Evolutionary conservation across 2,329 filamentous ascomycete species (phyloP).

Genomic region (Neofusicoccum cordaticola): DNA sequence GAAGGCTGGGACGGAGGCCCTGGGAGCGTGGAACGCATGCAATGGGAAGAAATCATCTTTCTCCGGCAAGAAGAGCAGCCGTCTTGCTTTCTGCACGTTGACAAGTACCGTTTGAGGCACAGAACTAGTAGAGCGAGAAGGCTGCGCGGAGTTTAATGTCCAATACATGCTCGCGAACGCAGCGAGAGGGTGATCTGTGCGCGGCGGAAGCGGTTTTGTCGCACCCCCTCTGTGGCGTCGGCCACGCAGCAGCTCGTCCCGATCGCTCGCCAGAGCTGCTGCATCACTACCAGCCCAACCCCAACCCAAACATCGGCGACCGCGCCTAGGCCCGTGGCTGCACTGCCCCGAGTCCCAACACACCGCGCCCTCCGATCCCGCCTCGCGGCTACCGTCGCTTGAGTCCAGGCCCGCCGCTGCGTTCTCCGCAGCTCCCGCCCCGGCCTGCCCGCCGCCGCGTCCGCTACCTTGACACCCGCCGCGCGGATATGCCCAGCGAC

Average conservation of each 20-base stretch:
- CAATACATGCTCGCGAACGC: too few relatives aligned
- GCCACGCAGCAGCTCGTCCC: neutral
- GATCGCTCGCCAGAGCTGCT: neutral
- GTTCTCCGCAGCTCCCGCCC: slow-evolving; percentile 26
- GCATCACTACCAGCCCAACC: neutral
- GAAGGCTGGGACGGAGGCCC: too few relatives aligned
- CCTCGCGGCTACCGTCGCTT: neutral
- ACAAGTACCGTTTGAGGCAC: too few relatives aligned
- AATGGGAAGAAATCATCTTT: too few relatives aligned
- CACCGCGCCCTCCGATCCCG: neutral
- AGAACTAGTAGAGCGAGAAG: too few relatives aligned
- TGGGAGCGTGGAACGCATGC: too few relatives aligned
- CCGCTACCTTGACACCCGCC: slow-evolving; percentile 1
- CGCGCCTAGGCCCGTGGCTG: slow-evolving; percentile 9
- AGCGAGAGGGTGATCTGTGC: too few relatives aligned
- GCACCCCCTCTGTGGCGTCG: neutral
- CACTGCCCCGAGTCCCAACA: slow-evolving; percentile 12
- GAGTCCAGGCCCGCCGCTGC: neutral
- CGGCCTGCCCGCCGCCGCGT: slow-evolving; percentile 23
- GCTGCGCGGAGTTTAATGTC: too few relatives aligned
- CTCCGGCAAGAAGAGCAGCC: too few relatives aligned
- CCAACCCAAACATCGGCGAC: slow-evolving; percentile 1
- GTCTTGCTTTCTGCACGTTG: too few relatives aligned
- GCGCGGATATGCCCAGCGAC: slow-evolving; percentile 59
- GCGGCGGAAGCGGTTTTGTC: too few relatives aligned